A percentile compares a stretch with the other conserved stretches of the same genome.
Conservation (phyloP, 2,329 filamentous ascomycete genomes). For the Microdochium bolleyi region DNA sequence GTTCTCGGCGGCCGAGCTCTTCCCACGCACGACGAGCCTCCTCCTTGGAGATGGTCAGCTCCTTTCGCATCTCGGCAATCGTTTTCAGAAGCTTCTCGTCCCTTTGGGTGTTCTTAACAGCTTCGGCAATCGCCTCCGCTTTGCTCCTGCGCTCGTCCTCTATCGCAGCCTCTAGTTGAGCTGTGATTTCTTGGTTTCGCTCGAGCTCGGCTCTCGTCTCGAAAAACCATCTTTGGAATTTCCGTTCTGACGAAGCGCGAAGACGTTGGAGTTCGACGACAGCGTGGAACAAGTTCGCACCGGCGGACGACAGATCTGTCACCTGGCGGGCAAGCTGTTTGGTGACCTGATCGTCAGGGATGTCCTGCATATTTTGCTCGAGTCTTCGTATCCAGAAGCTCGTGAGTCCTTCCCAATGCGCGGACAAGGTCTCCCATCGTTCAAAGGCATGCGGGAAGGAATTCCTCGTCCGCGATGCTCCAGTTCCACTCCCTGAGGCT, state of each 20-base stretch:
- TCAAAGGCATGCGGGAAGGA: slow-evolving; percentile 96
- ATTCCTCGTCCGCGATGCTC: slow-evolving; percentile 38
- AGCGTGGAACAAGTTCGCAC: slow-evolving; percentile 94
- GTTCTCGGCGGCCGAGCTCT: slow-evolving; percentile 85
- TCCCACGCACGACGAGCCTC: slow-evolving; percentile 96
- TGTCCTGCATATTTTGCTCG: slow-evolving; percentile 81
- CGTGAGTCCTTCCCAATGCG: slow-evolving; percentile 95
- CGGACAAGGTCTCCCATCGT: slow-evolving; percentile 92
- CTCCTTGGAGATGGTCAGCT: slow-evolving; percentile 90
- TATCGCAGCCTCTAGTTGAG: slow-evolving; percentile 69
- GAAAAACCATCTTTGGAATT: slow-evolving; percentile 98
- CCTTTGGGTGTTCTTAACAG: slow-evolving; percentile 60
- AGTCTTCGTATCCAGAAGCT: slow-evolving; percentile 94
- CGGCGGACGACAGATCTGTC: slow-evolving; percentile 92
- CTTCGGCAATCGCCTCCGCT: slow-evolving; percentile 57
- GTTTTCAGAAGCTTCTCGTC: slow-evolving; percentile 66
- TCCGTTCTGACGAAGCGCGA: slow-evolving; percentile 89
- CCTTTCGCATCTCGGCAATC: slow-evolving; percentile 84
- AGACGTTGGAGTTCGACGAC: slow-evolving; percentile 93
- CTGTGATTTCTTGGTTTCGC: slow-evolving; percentile 72
- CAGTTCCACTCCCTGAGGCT: slow-evolving; percentile 6
- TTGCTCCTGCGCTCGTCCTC: slow-evolving; percentile 65
- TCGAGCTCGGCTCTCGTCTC: slow-evolving; percentile 88
- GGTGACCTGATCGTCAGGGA: slow-evolving; percentile 73
- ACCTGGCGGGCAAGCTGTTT: slow-evolving; percentile 90